Evolutionary conservation across 306 rosid species (phyloP).

Genomic region (Echinosophora koreensis): DNA sequence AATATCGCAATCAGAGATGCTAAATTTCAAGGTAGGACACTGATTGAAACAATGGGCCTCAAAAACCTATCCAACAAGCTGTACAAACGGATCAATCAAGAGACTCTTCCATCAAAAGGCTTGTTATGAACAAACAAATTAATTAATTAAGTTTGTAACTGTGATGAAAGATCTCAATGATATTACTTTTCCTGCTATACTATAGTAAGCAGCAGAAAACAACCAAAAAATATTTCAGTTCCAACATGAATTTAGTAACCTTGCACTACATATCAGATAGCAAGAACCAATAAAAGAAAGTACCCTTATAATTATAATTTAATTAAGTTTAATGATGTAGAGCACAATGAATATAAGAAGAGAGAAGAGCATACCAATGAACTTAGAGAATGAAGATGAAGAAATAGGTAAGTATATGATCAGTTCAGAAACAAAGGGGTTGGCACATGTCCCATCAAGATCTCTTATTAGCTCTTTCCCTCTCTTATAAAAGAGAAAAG

Average conservation of each 20-base stretch:
- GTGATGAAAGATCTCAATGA: slow-evolving; percentile 15
- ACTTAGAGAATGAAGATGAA: slow-evolving; percentile 12
- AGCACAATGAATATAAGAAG: slow-evolving; percentile 8
- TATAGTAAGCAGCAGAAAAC: neutral
- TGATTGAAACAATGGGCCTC: slow-evolving; percentile 8
- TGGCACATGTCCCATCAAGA: slow-evolving; percentile 42
- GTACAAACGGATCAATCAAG: slow-evolving; percentile 3
- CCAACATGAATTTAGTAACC: neutral
- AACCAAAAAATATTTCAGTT: neutral
- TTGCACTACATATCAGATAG: neutral
- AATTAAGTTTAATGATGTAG: slow-evolving; percentile 14
- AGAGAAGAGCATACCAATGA: slow-evolving; percentile 48
- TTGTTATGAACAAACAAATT: slow-evolving; percentile 6
- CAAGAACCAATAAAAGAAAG: neutral
- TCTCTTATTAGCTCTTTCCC: slow-evolving; percentile 4
- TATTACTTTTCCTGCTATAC: neutral
- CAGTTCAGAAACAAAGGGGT: slow-evolving; percentile 19
- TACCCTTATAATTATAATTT: neutral
- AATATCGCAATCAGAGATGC: neutral
- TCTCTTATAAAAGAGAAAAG: slow-evolving; percentile 11
- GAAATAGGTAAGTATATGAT: slow-evolving; percentile 29
- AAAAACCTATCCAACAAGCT: slow-evolving; percentile 11
- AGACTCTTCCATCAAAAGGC: neutral
- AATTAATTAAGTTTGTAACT: slow-evolving; percentile 46
- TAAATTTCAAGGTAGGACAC: neutral